Percentiles rank a stretch among this genome's conserved stretches.
Evolutionary conservation across 352 stramenopile species (phyloP).

Genomic region (Phytophthora cactorum): DNA sequence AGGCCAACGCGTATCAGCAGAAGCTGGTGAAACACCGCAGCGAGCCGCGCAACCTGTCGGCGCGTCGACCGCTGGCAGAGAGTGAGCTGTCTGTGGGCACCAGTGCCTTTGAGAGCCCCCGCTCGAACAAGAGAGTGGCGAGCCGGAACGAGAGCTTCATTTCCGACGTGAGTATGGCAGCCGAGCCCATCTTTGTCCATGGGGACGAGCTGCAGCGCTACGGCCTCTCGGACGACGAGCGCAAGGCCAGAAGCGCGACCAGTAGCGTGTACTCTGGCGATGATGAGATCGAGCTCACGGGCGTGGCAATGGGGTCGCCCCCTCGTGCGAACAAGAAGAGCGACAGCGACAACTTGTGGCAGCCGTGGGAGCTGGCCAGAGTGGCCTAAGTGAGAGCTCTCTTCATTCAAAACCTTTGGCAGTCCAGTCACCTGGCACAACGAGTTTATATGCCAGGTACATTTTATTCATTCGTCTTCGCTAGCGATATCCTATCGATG

Average conservation of each 20-base stretch:
- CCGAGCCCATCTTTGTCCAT: slow-evolving; percentile 39
- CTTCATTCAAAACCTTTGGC: neutral
- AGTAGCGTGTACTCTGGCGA: slow-evolving; percentile 53
- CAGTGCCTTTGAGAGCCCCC: slow-evolving; percentile 31
- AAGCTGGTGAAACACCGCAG: slow-evolving; percentile 39
- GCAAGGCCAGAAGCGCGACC: slow-evolving; percentile 33
- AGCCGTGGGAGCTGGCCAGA: slow-evolving; percentile 76
- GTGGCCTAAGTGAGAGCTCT: slow-evolving; percentile 33
- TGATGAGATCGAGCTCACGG: slow-evolving; percentile 76
- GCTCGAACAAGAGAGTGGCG: slow-evolving; percentile 20
- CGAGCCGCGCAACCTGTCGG: slow-evolving; percentile 36
- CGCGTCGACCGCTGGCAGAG: slow-evolving; percentile 24
- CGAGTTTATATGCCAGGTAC: slow-evolving; percentile 20
- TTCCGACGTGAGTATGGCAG: slow-evolving; percentile 45
- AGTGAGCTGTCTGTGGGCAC: slow-evolving; percentile 33
- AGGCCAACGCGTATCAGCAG: slow-evolving; percentile 25
- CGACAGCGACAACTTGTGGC: slow-evolving; percentile 67
- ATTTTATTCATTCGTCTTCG: slow-evolving; percentile 29
- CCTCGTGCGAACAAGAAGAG: slow-evolving; percentile 34
- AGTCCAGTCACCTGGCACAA: slow-evolving; percentile 7
- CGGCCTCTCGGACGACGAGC: slow-evolving; percentile 52
- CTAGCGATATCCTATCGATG: slow-evolving; percentile 9
- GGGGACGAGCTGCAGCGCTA: slow-evolving; percentile 41
- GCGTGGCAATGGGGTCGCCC: slow-evolving; percentile 54
- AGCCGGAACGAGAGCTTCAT: slow-evolving; percentile 49